Evolutionary conservation across 2,329 filamentous ascomycete species (phyloP).

Genomic region (Penicillium concentricum): DNA sequence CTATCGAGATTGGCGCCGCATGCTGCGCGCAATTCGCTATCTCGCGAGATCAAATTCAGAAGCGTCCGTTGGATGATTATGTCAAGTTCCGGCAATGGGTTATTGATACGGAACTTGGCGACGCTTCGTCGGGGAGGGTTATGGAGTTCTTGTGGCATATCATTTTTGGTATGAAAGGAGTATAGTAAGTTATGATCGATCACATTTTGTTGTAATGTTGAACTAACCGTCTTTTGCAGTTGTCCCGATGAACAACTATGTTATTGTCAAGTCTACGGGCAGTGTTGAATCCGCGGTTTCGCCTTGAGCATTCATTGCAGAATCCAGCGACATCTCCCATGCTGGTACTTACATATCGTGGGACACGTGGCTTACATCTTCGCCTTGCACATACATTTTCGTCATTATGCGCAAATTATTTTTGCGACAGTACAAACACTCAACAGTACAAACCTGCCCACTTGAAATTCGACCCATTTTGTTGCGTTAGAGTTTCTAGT

Average conservation of each 20-base stretch:
- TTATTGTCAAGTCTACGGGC: slow-evolving; percentile 39
- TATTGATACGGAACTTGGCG: slow-evolving; percentile 54
- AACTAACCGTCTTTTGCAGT: slow-evolving; percentile 20
- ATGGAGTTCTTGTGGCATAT: slow-evolving; percentile 68
- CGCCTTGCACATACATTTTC: not conserved
- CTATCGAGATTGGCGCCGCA: slow-evolving; percentile 54
- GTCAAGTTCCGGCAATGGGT: slow-evolving; percentile 60
- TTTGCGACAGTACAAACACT: slow-evolving; percentile 4
- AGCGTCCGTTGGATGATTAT: slow-evolving; percentile 55
- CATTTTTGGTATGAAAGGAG: slow-evolving; percentile 46
- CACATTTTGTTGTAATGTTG: not conserved
- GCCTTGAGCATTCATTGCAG: slow-evolving; percentile 5
- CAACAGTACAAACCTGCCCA: slow-evolving; percentile 4
- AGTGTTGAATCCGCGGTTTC: slow-evolving; percentile 23
- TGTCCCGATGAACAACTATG: slow-evolving; percentile 37
- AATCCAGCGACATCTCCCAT: not conserved
- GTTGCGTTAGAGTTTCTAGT: slow-evolving; percentile 4
- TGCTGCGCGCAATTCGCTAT: slow-evolving; percentile 68
- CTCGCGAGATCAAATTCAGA: slow-evolving; percentile 52
- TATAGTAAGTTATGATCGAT: slow-evolving; percentile 35
- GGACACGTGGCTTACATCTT: not conserved
- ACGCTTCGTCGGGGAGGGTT: slow-evolving; percentile 58
- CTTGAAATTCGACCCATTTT: not conserved
- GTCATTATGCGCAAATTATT: not conserved
- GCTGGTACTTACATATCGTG: not conserved